Base-by-base conservation (phyloP, 305 asterid species). In the Fraxinus angustifolia region DNA sequence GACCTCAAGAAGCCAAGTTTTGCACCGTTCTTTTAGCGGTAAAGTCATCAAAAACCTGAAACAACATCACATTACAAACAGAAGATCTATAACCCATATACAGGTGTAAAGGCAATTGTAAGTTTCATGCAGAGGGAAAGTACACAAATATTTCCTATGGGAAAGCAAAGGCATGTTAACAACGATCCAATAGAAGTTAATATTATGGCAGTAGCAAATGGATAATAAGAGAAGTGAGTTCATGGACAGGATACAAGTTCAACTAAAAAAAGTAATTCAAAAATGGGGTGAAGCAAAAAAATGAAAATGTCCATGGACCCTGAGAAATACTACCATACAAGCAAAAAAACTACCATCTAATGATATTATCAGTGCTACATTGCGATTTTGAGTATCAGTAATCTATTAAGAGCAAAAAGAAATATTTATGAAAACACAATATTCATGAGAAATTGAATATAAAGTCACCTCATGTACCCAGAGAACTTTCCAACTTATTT, bases 21-120 rank as follows among this genome's bases (percentile, higher is more conserved):
- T 86, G 78, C 90, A 82, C 77, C 97, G 91, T 73, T 94, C 99
- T 82, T 93, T 93, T 65, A 93, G 86, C 5, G 98, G 97, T 78
- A 89, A 81, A 14, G 84, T 85, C 89, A 83, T 86, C 89, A 91
- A 80, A 76, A 50, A 76, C 92, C 98, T 93, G 93, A 85, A 89
- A 84, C 73, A 78, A n/a, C 78, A 80, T 34, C 60, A 80, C 40
- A 65, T 79, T 31, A 68, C 67, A 76, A 78, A 71, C 62, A 70
- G 38, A 87, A 68, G 14, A 78, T 70, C 40, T n/a, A 77, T 1
- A 78, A 23, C 53, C 42, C 45, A 80, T n/a, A 23, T 72, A 75
- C 62, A 34, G 36, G 11, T 73, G 28, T 16, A 60, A 42, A 71
- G 73, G 12, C 2, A 68, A 75, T 16, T 71, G 77, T 75, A 6